These are phyloP conservation scores for Botryotinia globosa DNA, from an alignment of 2,329 filamentous ascomycete species.

Conservation along the genomic window DNA sequence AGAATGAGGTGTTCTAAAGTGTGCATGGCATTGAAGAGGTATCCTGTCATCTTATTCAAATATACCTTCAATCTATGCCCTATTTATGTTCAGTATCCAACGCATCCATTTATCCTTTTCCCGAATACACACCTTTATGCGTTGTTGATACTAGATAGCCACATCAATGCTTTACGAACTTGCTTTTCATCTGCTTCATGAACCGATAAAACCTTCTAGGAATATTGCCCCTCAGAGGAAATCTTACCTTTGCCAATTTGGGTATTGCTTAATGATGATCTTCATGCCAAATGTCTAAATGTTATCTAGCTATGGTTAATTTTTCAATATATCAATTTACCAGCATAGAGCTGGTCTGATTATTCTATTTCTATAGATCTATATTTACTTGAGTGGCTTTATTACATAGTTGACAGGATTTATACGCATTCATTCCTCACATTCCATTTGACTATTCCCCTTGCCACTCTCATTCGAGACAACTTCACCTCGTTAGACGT, in stretches of 20 bases:
- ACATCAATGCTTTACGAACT: background rate
- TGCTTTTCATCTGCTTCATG: background rate
- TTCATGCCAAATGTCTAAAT: background rate
- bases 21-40: background rate
- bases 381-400: background rate
- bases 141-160: background rate
- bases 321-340: background rate
- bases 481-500: background rate
- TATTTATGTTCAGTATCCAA: background rate
- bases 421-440: background rate
- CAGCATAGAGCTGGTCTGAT: conserved; percentile 2
- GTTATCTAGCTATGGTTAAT: background rate
- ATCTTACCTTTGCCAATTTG: background rate
- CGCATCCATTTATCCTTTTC: background rate
- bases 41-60: conserved; percentile 9
- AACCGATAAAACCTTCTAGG: background rate
- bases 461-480: background rate
- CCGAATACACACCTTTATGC: background rate
- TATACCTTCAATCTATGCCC: background rate
- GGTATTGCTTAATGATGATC: conserved; percentile 9
- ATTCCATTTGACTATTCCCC: background rate
- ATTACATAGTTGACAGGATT: background rate
- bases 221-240: background rate
- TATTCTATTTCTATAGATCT: conserved; percentile 5
- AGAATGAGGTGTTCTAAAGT: background rate